Evolutionary conservation across 2,329 filamentous ascomycete species (phyloP).

Genomic region (Colletotrichum liaoningense): DNA sequence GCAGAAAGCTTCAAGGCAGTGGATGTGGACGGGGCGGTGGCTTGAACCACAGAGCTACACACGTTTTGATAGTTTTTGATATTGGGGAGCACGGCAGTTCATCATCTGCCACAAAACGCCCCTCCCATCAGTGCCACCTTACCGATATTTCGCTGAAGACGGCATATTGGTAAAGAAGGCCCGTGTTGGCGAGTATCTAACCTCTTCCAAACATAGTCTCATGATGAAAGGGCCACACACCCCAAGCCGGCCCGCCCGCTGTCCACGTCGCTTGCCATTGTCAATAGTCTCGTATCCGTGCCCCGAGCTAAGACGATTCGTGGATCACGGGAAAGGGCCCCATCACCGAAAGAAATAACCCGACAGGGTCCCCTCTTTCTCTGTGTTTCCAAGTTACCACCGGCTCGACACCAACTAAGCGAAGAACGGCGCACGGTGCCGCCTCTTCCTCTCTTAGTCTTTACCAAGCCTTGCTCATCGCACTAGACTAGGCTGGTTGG

Average conservation of each 20-base stretch:
- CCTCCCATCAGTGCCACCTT: neutral
- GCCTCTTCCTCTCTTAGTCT: neutral
- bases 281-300: slow-evolving; percentile 26
- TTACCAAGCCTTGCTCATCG: neutral
- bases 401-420: neutral
- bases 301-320: neutral
- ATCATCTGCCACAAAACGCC: neutral
- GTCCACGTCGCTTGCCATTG: slow-evolving; percentile 1
- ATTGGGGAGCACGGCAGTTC: slow-evolving; percentile 1
- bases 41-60: slow-evolving; percentile 26
- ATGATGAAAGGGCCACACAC: neutral
- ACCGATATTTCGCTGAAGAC: neutral
- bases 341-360: slow-evolving; percentile 1
- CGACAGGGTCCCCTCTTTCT: slow-evolving; percentile 12
- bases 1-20: neutral
- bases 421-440: neutral
- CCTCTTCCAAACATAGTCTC: neutral
- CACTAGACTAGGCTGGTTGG: neutral
- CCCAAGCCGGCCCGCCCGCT: neutral
- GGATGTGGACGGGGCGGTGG: slow-evolving; percentile 6
- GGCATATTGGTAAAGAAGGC: neutral
- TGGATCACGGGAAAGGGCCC: slow-evolving; percentile 1
- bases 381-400: neutral
- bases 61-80: slow-evolving; percentile 7
- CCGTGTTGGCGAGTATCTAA: neutral